Base-by-base conservation (phyloP, 1,284 basidiomycete genomes). In the Puccinia coronata region DNA sequence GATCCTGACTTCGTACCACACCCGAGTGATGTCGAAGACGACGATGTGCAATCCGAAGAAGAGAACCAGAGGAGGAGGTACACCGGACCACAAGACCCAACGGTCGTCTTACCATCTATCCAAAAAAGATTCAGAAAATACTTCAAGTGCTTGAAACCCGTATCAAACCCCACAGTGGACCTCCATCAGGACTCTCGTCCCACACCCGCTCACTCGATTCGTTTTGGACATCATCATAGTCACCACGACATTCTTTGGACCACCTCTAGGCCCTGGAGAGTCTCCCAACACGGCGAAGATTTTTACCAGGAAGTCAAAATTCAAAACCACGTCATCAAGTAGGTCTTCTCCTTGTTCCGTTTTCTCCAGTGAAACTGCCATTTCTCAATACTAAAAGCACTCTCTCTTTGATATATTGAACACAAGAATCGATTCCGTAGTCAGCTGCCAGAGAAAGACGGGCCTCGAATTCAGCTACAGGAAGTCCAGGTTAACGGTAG, bases 281-380 rank as follows among this genome's bases (percentile, higher is more conserved):
- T 53, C 20, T 77, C 74, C 6, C 43, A 67, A 51, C 65, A 49
- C n/a, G 74, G 74, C 43, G 74, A 77, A 65, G 74, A 77, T 8
- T 77, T 77, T 53, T 77, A 77, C 53, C 47, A 47, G 61, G 41
- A 59, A 12, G 53, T 77, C 2, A 28, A 31, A 34, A 39, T 77
- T 41, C 53, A 77, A 51, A 47, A 47, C 18, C 57, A 61, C 23
- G 36, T 51, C 4, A 49, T 77, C n/a, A 65, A 51, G 41, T 65
- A 6, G 36, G 28, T 53, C 4, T 34, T 28, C 23, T 47, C 43
- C 43, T 9, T n/a, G 47, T 70, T 25, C 9, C 28, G n/a, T 43
- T 43, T 47, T 70, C 67, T n/a, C 34, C 43, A n/a, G n/a, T n/a
- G n/a, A n/a, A n/a, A n/a, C n/a, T n/a, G n/a, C n/a, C n/a, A n/a